Evolutionary conservation across 1,284 basidiomycete species (phyloP), one percentile per base, ranked within the genome.

Genomic region (Schizophyllum commune): DNA sequence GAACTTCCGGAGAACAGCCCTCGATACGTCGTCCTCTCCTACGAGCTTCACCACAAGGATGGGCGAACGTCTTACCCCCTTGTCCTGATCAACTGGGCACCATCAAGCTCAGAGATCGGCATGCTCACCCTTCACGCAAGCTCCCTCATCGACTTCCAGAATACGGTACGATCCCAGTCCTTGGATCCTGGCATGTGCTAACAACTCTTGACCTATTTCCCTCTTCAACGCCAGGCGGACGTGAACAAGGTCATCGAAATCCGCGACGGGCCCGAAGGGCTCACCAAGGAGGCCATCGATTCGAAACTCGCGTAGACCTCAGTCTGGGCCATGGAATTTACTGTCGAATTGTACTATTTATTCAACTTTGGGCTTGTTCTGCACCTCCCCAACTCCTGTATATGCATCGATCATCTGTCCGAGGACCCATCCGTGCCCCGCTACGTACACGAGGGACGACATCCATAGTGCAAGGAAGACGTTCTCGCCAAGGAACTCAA

Each of bases 1-100:
- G 96, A 96, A 70, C 80, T 98, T 5, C 95, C 95, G 0, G 93
- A 93, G 74, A 92, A 91, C 72, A 84, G 89, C 5, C 95, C 95
- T 9, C 83, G 95, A 67, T 97, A 94, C 71, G 84, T 97, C 56
- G 73, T 98, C 20, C 68, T 81, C 32, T 92, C 92, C 15, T 92
- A 96, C 69, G 89, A 92, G 69, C 81, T 95, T 21, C 80, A 82
- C 55, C 92, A 96, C 73, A 72, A 71, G 5, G 96, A 98, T 68
- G 95, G 95, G 2, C 82, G 96, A 47, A 87, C 82, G 63, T 94
- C 92, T 1, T 94, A 89, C 69, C 92, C 92, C 1, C 78, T 95
- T 15, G 85, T 92, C 2, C 78, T 96, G 58, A 77, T 96, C 73
- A 94, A 95, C 76, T 96, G 93, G 92, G 83, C 83, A 19, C 93